Evolutionary conservation across 2,329 filamentous ascomycete species (phyloP), one percentile per base, ranked within the genome.

Genomic region (Hypoxylon sp.): DNA sequence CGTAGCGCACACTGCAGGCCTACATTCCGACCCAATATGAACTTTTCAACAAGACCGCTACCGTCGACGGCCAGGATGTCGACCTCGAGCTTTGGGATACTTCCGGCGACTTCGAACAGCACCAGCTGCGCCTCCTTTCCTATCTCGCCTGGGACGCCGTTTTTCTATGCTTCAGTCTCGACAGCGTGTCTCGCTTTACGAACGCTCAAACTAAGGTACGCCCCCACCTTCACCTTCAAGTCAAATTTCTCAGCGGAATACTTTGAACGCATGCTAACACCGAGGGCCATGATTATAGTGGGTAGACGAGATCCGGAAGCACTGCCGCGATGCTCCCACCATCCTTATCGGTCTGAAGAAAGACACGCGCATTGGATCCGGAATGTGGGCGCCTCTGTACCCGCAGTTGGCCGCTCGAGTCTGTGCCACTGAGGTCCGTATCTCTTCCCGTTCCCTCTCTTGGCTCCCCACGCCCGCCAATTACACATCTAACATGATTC

Each of bases 291-390:
- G n/a, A 17, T 13, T 13, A 22, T n/a, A 86, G 83, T 92, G 89
- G 87, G 86, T 88, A 37, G 85, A 89, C 72, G 89, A 91, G 79
- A 89, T 90, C 47, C 84, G 88, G 88, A 76, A 83, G 85, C 68
- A 73, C 47, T 91, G 89, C 75, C 86, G 86, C 11, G 84, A 82
- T 34, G 85, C 89, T 2, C 90, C 90, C 17, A 87, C 91, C 66
- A 90, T 92, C 69, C 80, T 92, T 28, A 87, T 92, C 62, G 90
- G 89, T 15, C 78, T 91, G 68, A 92, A 92, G 79, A 91, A 91
- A 71, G 90, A 92, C 80, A 82, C 91, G 20, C 87, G 90, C 24
- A 50, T 64, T 11, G 68, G 70, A 6, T 47, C 60, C 1, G 71
- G 72, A 5, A 67, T 72, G 8, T 70, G 72, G 62, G 65, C 68